Base-by-base conservation (phyloP, 352 stramenopile species). In the Globisporangium heterothallicum region DNA sequence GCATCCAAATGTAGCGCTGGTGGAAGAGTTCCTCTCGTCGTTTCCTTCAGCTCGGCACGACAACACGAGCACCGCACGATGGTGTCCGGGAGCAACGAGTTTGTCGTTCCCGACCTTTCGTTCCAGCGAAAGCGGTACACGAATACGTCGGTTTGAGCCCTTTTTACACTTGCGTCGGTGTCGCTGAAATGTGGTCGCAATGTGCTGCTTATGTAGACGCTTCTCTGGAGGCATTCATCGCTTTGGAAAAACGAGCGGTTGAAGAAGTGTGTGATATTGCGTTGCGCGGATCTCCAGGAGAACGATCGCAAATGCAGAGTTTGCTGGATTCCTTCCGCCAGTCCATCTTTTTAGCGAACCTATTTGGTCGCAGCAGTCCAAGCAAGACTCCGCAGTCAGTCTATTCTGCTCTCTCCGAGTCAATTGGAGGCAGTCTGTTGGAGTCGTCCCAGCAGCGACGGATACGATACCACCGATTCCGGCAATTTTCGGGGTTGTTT, bases 181-280 rank as follows among this genome's bases (percentile, higher is more conserved):
- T 54, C 18, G 25, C 14, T 24, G 36, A 10, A 22, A 30, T 49
- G 36, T 14, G 18, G 26, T 38, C 26, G 18, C 18, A 21, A 24
- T 43, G 18, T 1, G 21, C 13, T 57, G 27, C 29, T 42, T 7
- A n/a, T 45, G 14, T 56, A 81, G 68, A 49, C 53, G 55, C 42
- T 38, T 10, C 6, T 38, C 58, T 81, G 32, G 45, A 64, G 30
- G 48, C 49, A 9, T 43, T 74, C 40, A 67, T 81, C 30, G 42
- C 66, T 8, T 29, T 77, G 2, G 71, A 81, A 25, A 78, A 78
- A 53, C 59, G 70, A 30, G 49, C 58, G 6, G 53, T 81, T 34
- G 53, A 35, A 18, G 46, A 59, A 12, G 48, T 64, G 29, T 78
- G 65, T 30, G 29, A 61, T 41, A 38, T 38, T 10, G 41, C 42